Conservation (phyloP, 2,329 filamentous ascomycete genomes). For the Curvularia sp. region DNA sequence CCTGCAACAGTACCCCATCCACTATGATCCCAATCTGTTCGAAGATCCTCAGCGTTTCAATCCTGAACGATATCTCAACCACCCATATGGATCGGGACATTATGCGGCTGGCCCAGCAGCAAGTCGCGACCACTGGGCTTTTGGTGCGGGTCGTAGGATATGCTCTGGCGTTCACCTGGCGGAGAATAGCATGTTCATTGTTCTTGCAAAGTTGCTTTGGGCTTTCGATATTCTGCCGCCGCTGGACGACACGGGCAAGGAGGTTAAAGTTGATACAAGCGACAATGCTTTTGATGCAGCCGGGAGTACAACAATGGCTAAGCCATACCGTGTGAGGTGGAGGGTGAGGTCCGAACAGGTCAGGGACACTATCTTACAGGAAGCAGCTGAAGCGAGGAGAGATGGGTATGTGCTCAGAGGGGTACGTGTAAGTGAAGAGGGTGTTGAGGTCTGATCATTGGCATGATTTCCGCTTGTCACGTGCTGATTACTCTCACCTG, state of each 20-base stretch:
- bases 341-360: slow-evolving; percentile 32
- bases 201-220: slow-evolving; percentile 56
- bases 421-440: slow-evolving; percentile 39
- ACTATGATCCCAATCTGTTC: slow-evolving; percentile 50
- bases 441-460: slow-evolving; percentile 23
- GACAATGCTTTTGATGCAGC: slow-evolving; percentile 44
- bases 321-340: slow-evolving; percentile 40
- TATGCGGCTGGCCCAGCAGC: slow-evolving; percentile 46
- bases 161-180: slow-evolving; percentile 55
- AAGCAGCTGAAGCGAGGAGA: slow-evolving; percentile 37
- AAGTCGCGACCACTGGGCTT: slow-evolving; percentile 45
- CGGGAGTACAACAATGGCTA: slow-evolving; percentile 44
- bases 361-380: slow-evolving; percentile 29
- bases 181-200: slow-evolving; percentile 53
- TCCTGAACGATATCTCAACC: slow-evolving; percentile 53
- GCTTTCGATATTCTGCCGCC: slow-evolving; percentile 56
- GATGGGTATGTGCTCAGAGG: slow-evolving; percentile 45
- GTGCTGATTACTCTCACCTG: background rate
- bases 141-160: slow-evolving; percentile 54
- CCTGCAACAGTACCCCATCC: slow-evolving; percentile 40
- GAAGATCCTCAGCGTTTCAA: slow-evolving; percentile 50
- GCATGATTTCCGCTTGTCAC: too few relatives aligned
- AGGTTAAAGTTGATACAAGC: slow-evolving; percentile 45
- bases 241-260: slow-evolving; percentile 45
- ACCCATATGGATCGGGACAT: slow-evolving; percentile 37